These are phyloP conservation scores for Monilinia fructicola DNA, from an alignment of 2,329 filamentous ascomycete genomes.

Conservation along the genomic window DNA sequence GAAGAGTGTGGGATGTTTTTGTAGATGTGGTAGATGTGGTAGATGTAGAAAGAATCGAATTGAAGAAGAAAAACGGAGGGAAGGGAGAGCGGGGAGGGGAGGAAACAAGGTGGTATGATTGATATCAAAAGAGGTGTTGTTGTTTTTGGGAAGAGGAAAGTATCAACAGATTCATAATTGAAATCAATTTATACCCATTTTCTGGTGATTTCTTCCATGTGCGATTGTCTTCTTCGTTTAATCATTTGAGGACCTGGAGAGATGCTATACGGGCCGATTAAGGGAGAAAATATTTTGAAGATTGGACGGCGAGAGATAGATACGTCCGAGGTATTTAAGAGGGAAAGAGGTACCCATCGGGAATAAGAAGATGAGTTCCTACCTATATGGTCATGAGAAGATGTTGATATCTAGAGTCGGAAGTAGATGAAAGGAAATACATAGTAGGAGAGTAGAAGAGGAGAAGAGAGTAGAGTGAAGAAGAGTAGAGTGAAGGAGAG, in stretches of 20 bases:
- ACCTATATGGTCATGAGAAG: background rate
- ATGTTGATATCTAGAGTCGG: too few species aligned
- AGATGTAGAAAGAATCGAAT: slow-evolving; percentile 2
- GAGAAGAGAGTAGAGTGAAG: background rate
- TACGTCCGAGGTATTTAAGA: background rate
- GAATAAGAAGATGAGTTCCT: background rate
- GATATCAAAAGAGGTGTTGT: background rate
- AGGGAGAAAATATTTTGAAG: background rate
- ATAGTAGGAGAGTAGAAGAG: background rate
- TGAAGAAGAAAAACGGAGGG: background rate
- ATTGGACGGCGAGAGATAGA: background rate
- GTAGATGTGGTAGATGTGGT: background rate
- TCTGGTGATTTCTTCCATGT: background rate
- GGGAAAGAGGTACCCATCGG: background rate
- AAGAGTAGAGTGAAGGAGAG: too few species aligned
- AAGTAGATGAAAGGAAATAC: background rate
- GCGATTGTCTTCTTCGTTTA: background rate
- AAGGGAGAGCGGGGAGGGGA: background rate
- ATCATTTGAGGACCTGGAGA: slow-evolving; percentile 3
- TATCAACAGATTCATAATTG: background rate
- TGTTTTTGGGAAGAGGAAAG: slow-evolving; percentile 13
- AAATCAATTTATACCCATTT: background rate
- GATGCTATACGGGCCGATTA: slow-evolving; percentile 7
- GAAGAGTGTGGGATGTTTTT: background rate
- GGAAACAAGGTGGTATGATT: too few species aligned